These are phyloP conservation scores for Casaregolazyma suthepensis DNA, from an alignment of 1,139 yeast genomes.

Conservation along the genomic window DNA sequence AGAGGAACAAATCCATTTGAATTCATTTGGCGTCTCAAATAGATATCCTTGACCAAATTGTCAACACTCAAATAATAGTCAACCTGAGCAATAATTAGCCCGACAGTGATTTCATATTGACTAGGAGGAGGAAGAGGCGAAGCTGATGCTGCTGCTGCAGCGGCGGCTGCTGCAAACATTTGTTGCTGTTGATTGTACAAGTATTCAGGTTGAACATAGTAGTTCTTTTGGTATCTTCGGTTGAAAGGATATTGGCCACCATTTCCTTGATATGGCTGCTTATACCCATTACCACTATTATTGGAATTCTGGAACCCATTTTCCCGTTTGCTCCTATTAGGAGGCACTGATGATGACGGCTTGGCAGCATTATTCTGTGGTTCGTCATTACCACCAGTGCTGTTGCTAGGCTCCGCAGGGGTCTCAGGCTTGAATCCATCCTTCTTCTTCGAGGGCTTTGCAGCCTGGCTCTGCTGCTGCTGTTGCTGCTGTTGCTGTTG, in stretches of 20 bases:
- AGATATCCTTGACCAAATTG: constrained; percentile 77
- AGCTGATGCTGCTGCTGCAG: constrained; percentile 14
- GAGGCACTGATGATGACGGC: background rate
- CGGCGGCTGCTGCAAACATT: constrained; percentile 15
- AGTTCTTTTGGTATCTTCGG: constrained; percentile 13
- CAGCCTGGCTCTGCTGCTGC: constrained; percentile 7
- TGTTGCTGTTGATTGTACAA: constrained; percentile 18
- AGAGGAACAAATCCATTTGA: constrained; percentile 67
- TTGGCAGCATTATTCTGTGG: background rate
- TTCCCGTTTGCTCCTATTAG: background rate
- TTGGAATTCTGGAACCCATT: constrained; percentile 1
- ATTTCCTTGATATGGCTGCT: constrained; percentile 13
- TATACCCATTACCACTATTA: constrained; percentile 8
- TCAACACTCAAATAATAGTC: constrained; percentile 87
- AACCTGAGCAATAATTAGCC: constrained; percentile 46
- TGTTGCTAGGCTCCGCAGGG: background rate
- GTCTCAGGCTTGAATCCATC: constrained; percentile 1
- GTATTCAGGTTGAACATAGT: constrained; percentile 19
- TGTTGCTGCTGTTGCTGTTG: background rate
- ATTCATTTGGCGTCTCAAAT: constrained; percentile 74
- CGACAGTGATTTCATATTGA: constrained; percentile 27
- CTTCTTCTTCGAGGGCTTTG: constrained; percentile 9
- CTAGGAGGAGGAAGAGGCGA: constrained; percentile 16
- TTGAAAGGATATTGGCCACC: constrained; percentile 19
- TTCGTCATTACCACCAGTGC: background rate